A percentile compares a stretch with the other conserved stretches of the same genome.
phyloP scores from a whole-genome alignment of 2,329 filamentous ascomycete species.

The Setomelanomma holmii region DNA sequence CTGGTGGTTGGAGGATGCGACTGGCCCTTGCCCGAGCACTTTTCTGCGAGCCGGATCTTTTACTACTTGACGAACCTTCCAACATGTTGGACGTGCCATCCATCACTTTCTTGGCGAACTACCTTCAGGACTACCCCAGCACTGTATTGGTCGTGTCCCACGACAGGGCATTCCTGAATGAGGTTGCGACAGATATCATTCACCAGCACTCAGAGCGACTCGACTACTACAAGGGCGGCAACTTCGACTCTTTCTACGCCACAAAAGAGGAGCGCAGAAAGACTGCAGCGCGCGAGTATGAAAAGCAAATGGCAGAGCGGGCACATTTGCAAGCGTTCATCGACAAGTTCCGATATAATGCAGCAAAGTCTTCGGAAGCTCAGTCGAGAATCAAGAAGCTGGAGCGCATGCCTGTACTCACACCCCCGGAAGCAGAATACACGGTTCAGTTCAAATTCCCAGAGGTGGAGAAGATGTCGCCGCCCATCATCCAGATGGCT shows the following conservation, averaged over 20 bases:
- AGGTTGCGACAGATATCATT: conserved; percentile 98
- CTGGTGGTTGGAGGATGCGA: conserved; percentile 99
- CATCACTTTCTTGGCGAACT: conserved; percentile 96
- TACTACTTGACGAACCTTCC: conserved; percentile 97
- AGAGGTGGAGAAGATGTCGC: conserved; percentile 95
- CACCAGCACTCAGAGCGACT: conserved; percentile 97
- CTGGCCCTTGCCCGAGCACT: conserved; percentile 91
- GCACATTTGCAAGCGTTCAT: conserved; percentile 96
- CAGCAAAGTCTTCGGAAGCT: conserved; percentile 96
- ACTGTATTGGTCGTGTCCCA: conserved; percentile 96
- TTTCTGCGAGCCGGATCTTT: conserved; percentile 95
- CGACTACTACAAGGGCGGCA: conserved; percentile 98
- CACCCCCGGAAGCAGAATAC: conserved; percentile 91
- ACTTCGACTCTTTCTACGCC: conserved; percentile 80
- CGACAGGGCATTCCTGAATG: conserved; percentile 98
- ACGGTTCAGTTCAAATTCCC: conserved; percentile 97
- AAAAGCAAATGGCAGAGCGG: conserved; percentile 94
- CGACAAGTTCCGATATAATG: conserved; percentile 99
- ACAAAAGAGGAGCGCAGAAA: conserved; percentile 97
- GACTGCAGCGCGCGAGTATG: conserved; percentile 95
- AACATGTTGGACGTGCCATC: conserved; percentile 99
- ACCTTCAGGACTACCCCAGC: conserved; percentile 91
- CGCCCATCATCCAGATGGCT: conserved; percentile 97
- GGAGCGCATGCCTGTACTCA: conserved; percentile 92
- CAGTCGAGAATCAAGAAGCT: conserved; percentile 99